A percentile compares a stretch with the other conserved stretches of the same genome.
phyloP scores from a whole-genome alignment of 495 filamentous ascomycete species.

The Hypoxylon intermedium region DNA sequence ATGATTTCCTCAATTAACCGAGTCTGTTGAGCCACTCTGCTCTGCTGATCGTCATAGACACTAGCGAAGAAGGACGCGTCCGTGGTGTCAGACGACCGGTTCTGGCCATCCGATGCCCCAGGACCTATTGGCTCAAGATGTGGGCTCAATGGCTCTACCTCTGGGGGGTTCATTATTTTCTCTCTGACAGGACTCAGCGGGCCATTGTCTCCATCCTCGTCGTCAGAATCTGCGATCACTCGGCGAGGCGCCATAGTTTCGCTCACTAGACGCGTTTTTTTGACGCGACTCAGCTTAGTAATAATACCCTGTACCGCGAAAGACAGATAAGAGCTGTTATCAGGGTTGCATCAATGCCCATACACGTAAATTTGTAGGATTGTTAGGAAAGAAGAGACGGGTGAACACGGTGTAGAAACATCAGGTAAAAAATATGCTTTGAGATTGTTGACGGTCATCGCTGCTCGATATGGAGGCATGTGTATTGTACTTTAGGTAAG shows the following conservation, averaged over 20 bases:
- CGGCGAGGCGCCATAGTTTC: conserved; percentile 33
- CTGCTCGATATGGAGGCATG: not conserved
- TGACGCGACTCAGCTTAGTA: conserved; percentile 12
- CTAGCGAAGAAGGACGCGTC: conserved; percentile 39
- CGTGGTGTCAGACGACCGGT: conserved; percentile 29
- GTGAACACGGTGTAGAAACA: not conserved
- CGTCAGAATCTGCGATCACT: conserved; percentile 43
- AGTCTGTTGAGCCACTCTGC: conserved; percentile 30
- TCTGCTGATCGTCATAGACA: conserved; percentile 36
- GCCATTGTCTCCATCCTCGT: conserved; percentile 39
- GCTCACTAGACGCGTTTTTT: conserved; percentile 27
- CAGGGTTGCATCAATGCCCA: not conserved
- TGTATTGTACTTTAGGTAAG: not conserved
- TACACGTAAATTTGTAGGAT: not conserved
- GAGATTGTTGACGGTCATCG: not conserved
- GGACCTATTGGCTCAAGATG: conserved; percentile 15
- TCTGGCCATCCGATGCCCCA: conserved; percentile 1
- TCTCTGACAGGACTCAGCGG: conserved; percentile 16
- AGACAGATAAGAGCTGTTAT: not conserved
- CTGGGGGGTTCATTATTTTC: conserved; percentile 23
- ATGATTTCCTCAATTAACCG: conserved; percentile 41
- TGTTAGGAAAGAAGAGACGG: not conserved
- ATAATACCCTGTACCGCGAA: not conserved
- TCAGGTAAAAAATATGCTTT: not conserved
- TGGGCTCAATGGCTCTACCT: conserved; percentile 40